Evolutionary conservation across 1,139 yeast genomes (phyloP), one percentile per base, ranked within the genome.

Genomic region (Suzukiozyma palmioleophila): DNA sequence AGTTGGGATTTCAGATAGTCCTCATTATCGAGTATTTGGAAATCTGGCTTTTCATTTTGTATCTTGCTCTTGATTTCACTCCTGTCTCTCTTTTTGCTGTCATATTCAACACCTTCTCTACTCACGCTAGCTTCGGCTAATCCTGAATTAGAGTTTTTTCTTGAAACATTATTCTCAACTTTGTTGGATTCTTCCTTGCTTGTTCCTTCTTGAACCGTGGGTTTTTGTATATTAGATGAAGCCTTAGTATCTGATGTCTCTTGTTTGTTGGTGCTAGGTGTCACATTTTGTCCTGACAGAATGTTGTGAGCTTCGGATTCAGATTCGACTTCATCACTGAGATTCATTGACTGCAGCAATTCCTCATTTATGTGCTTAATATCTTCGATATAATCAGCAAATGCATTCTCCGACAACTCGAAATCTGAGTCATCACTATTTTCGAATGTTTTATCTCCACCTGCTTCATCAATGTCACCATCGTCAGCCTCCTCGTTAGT

Each of bases 331-430:
- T 28, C 16, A 28, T 28, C 31, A 8, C 16, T 28, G 12, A 28
- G 16, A 14, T 21, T 32, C 37, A 31, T 38, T 7, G 52, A 46
- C 30, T 43, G 46, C 48, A 44, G 49, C 2, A 53, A 39, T 22
- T 49, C 54, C 7, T 43, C 46, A 32, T 50, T 48, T 12, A 53
- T 49, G 11, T 44, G 44, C 29, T 48, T 43, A 35, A 54, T 52
- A 37, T 54, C 59, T 16, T 46, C 42, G 25, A 56, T 48, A 30
- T 52, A 53, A 15, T 49, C 51, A 1, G 55, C 42, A 38, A 50
- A 28, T 5, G 16, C 31, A 28, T 13, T 28, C 9, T 28, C 31
- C 5, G 31, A 28, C 6, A 50, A 15, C 33, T 36, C 35, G 28
- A 26, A 28, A 14, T 28, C 31, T 6, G 31, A 28, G 4, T 28